These are phyloP conservation scores for Casaregolazyma lundiana DNA, from an alignment of 1,139 yeast genomes.

Conservation along the genomic window DNA sequence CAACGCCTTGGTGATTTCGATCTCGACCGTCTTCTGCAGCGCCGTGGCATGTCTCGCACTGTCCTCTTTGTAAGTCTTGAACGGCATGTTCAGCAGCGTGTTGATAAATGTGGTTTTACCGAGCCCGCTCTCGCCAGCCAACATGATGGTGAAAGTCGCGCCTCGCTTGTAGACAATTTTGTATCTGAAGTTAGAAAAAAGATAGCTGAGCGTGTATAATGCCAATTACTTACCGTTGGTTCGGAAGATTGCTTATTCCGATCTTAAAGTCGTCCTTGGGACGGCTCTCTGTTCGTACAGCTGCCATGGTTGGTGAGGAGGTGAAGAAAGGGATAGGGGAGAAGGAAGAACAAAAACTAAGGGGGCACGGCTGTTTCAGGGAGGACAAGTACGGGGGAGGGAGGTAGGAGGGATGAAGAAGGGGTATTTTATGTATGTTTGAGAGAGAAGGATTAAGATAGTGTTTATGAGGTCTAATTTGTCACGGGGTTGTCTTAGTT, in stretches of 20 bases:
- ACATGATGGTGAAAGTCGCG: constrained; percentile 86
- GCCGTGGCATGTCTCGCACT: constrained; percentile 65
- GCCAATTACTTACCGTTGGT: constrained; percentile 63
- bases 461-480: too few species aligned
- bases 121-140: constrained; percentile 92
- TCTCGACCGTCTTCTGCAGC: constrained; percentile 83
- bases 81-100: constrained; percentile 63
- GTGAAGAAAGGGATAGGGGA: neutral
- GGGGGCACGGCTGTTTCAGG: too few species aligned
- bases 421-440: too few species aligned
- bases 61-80: constrained; percentile 62
- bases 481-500: too few species aligned
- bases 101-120: constrained; percentile 89
- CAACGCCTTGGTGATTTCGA: constrained; percentile 83
- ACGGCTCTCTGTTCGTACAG: neutral
- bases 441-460: too few species aligned
- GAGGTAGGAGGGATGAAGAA: too few species aligned
- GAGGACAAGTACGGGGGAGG: too few species aligned
- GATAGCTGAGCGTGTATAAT: neutral
- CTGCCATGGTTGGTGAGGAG: neutral
- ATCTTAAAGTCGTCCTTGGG: constrained; percentile 29
- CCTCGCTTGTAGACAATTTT: constrained; percentile 87
- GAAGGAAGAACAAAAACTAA: too few species aligned
- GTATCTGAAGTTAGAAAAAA: constrained; percentile 43
- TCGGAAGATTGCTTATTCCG: constrained; percentile 88